Evolutionary conservation across 2,329 filamentous ascomycete species (phyloP), one percentile per base, ranked within the genome.

Genomic region (Calonectria pseudoturangicola): DNA sequence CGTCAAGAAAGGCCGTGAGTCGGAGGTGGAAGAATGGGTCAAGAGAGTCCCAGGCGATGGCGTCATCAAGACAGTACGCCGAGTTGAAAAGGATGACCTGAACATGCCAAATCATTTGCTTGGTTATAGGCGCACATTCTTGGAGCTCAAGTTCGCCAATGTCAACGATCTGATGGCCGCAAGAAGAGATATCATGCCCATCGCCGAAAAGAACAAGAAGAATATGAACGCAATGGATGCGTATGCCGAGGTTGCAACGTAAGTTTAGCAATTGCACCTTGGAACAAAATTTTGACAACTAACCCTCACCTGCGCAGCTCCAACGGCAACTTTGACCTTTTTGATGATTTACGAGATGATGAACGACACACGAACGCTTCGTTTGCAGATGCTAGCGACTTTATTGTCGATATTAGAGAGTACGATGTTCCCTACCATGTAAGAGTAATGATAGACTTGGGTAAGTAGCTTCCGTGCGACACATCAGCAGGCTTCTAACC

Each of bases 371-470:
- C 89, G 87, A 95, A 93, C 87, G 90, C 90, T 83, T 88, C 89
- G 77, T 93, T 95, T 86, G 89, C 93, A 79, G 96, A 98, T 85
- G 95, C 96, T 72, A 98, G 95, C 89, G 96, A 98, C 89, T 98
- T 93, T 85, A 95, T 99, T 89, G 91, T 98, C 86, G 97, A 99
- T 90, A 98, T 99, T 84, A 93, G 97, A 89, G 97, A 99, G 88
- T 99, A 98, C 85, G 97, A 99, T 86, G 97, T 99, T 81, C 97
- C 97, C 76, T 99, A 99, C 88, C 97, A 99, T 88, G 97, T 99
- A 82, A 92, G 97, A 90, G 96, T 99, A 86, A 94, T 97, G 85
- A 99, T 99, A 86, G 97, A 99, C 86, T 91, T 95, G 89, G 90
- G 94, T 95, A 76, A 73, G 82, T 76, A 10, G n/a, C 27, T 30